Evolutionary conservation across 305 asterid species (phyloP).

Genomic region (Fraxinus albicans): DNA sequence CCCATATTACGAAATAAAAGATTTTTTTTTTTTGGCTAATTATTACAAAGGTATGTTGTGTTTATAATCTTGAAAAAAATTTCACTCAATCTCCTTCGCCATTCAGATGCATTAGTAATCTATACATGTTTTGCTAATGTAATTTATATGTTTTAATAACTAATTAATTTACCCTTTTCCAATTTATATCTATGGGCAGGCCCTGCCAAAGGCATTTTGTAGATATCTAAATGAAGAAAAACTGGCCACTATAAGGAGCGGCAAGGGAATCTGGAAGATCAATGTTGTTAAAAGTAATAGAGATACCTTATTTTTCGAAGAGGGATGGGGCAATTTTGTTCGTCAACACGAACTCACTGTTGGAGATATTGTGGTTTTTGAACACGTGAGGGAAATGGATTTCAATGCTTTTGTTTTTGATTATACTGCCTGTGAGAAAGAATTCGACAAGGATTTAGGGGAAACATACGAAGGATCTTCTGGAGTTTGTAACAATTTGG

Average conservation of each 20-base stretch:
- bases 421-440: conserved; percentile 15
- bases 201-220: conserved; percentile 1
- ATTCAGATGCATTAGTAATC: background rate
- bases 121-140: background rate
- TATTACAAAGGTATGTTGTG: background rate
- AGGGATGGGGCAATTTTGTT: conserved; percentile 30
- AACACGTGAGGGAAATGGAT: conserved; percentile 13
- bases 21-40: background rate
- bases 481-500: background rate
- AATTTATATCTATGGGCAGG: background rate
- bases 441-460: background rate
- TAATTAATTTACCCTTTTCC: background rate
- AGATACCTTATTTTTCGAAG: background rate
- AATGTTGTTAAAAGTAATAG: background rate
- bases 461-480: background rate
- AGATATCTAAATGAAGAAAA: background rate
- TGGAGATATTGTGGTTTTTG: conserved; percentile 29
- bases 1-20: background rate
- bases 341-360: conserved; percentile 1
- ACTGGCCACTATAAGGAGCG: background rate
- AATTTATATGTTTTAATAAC: too few species aligned
- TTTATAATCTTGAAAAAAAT: too few species aligned
- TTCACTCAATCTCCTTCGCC: background rate
- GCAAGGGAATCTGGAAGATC: conserved; percentile 13
- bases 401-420: conserved; percentile 25